These are phyloP conservation scores for Colletotrichum cordylinicola DNA, from an alignment of 2,329 filamentous ascomycete species.

Conservation along the genomic window DNA sequence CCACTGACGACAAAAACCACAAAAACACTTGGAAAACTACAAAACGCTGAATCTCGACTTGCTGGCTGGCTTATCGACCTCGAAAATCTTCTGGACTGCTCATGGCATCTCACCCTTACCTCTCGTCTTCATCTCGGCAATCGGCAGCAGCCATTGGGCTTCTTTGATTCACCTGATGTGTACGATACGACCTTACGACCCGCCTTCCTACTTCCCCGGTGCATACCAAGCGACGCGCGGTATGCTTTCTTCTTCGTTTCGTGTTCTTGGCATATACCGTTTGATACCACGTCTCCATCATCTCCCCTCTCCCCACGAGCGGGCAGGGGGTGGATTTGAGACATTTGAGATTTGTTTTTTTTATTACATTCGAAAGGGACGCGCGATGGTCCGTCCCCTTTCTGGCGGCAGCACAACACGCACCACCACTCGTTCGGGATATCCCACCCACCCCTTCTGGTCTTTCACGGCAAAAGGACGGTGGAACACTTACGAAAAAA, in stretches of 20 bases:
- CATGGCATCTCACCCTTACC: background rate
- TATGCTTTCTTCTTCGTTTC: constrained; percentile 14
- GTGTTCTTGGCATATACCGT: constrained; percentile 18
- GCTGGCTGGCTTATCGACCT: constrained; percentile 7
- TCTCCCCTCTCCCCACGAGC: background rate
- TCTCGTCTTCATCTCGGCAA: background rate
- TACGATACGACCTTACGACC: constrained; percentile 22
- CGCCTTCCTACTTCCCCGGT: constrained; percentile 23
- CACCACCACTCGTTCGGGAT: background rate
- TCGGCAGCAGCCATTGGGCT: background rate
- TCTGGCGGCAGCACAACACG: constrained; percentile 4
- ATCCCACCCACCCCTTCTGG: background rate
- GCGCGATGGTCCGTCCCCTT: background rate
- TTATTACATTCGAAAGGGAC: background rate
- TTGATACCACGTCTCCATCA: constrained; percentile 17
- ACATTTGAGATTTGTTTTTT: constrained; percentile 1
- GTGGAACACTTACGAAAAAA: background rate
- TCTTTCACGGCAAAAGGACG: background rate
- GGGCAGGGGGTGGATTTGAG: background rate
- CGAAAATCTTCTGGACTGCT: background rate
- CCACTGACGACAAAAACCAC: constrained; percentile 23
- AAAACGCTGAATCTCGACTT: background rate
- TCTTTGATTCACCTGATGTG: background rate
- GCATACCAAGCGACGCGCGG: background rate
- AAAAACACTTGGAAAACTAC: constrained; percentile 22